Percentiles rank a stretch among this genome's conserved stretches.
Conservation (phyloP, 805 yeast genomes). For the Yamadazyma kitorensis region DNA sequence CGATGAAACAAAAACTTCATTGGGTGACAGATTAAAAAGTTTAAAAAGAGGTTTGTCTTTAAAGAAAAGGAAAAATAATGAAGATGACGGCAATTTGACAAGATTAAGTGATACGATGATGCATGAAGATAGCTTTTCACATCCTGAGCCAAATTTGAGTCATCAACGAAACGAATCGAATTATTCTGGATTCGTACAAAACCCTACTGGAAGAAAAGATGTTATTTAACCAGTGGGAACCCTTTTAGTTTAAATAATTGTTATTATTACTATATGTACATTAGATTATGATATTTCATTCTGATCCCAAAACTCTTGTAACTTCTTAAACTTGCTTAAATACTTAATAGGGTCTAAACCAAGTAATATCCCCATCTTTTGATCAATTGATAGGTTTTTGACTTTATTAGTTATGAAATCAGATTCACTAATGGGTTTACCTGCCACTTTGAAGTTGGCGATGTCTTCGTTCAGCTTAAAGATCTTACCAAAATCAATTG, state of each 20-base stretch:
- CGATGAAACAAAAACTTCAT: conserved; percentile 12
- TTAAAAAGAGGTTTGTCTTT: conserved; percentile 45
- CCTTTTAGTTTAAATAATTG: no score
- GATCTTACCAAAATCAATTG: conserved; percentile 17
- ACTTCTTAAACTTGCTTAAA: neutral
- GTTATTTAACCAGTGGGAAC: conserved; percentile 17
- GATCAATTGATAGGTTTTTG: conserved; percentile 15
- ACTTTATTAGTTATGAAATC: conserved; percentile 9
- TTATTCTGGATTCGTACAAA: conserved; percentile 12
- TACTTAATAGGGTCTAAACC: conserved; percentile 3
- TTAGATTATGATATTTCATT: neutral
- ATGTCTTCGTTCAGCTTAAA: conserved; percentile 10
- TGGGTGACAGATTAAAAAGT: conserved; percentile 38
- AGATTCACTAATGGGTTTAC: conserved; percentile 9
- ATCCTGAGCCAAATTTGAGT: conserved; percentile 11
- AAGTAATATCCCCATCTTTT: conserved; percentile 14
- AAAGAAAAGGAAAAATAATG: conserved; percentile 15
- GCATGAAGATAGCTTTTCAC: conserved; percentile 13
- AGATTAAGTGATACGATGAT: conserved; percentile 27
- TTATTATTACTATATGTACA: neutral
- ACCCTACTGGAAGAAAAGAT: conserved; percentile 26
- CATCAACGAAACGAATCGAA: conserved; percentile 26
- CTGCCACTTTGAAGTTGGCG: conserved; percentile 2
- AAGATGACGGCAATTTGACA: conserved; percentile 12
- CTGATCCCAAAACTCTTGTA: conserved; percentile 12